Conservation (phyloP, 306 rosid genomes). For the Vigna mungo region DNA sequence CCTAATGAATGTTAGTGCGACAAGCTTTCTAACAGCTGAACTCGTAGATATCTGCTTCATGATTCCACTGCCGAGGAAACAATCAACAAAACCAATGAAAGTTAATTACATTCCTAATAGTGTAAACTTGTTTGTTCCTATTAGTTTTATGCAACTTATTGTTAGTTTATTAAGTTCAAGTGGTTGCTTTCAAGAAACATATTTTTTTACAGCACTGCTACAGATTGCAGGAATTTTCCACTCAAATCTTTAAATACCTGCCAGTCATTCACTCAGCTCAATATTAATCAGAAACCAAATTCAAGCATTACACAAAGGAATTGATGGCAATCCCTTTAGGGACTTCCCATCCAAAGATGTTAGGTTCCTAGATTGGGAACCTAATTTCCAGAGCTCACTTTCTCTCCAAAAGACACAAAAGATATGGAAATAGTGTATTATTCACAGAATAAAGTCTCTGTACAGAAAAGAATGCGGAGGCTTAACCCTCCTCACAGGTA, state of each 20-base stretch:
- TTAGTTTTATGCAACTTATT: too few species aligned
- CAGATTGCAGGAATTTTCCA: neutral
- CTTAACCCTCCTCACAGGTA: too few species aligned
- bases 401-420: too few species aligned
- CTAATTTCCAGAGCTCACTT: too few species aligned
- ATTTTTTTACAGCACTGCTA: neutral
- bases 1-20: constrained; percentile 71
- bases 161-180: too few species aligned
- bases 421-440: too few species aligned
- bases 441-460: too few species aligned
- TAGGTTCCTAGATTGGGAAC: too few species aligned
- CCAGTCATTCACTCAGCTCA: neutral
- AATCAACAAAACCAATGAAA: constrained; percentile 26
- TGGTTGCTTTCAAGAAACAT: neutral
- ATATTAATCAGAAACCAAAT: constrained; percentile 12
- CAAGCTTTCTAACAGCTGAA: constrained; percentile 71
- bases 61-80: constrained; percentile 69
- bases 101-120: neutral
- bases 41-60: constrained; percentile 84
- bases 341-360: too few species aligned
- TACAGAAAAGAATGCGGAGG: too few species aligned
- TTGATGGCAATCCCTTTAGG: neutral
- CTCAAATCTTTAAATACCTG: neutral
- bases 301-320: neutral
- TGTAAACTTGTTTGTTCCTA: too few species aligned